These are phyloP conservation scores for Venturia aucupariae DNA, from an alignment of 2,329 filamentous ascomycete genomes.

Conservation along the genomic window DNA sequence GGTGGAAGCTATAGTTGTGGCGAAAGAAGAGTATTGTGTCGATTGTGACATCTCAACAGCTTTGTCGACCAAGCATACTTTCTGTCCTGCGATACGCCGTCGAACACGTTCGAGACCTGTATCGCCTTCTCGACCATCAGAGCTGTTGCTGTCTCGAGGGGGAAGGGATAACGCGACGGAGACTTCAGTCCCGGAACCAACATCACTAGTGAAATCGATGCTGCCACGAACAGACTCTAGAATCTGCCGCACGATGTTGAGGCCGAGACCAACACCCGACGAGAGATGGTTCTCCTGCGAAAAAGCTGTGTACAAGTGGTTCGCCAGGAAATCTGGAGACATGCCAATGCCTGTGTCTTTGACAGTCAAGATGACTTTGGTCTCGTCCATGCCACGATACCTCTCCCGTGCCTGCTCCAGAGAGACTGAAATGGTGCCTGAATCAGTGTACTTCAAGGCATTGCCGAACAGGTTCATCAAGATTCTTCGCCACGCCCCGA, in stretches of 20 bases:
- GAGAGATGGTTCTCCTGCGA: slow-evolving; percentile 30
- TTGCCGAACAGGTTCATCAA: slow-evolving; percentile 34
- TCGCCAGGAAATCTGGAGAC: slow-evolving; percentile 30
- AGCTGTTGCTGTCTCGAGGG: neutral
- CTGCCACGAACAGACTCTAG: slow-evolving; percentile 29
- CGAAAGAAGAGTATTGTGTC: neutral
- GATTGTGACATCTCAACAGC: neutral
- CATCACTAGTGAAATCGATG: slow-evolving; percentile 28
- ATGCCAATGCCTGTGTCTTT: slow-evolving; percentile 33
- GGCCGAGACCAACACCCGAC: slow-evolving; percentile 30
- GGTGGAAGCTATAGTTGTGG: neutral
- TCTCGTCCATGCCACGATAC: neutral
- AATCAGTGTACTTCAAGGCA: slow-evolving; percentile 30
- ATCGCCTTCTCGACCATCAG: neutral
- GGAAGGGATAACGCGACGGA: slow-evolving; percentile 21
- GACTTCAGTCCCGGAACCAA: slow-evolving; percentile 29
- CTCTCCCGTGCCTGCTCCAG: slow-evolving; percentile 21
- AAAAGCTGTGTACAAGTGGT: slow-evolving; percentile 30
- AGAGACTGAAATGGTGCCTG: slow-evolving; percentile 29
- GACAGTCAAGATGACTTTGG: slow-evolving; percentile 26
- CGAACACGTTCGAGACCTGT: neutral
- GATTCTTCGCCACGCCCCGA: slow-evolving; percentile 30
- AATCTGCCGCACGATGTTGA: slow-evolving; percentile 32
- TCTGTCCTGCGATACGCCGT: neutral
- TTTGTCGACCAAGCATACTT: slow-evolving; percentile 1